Base-by-base conservation (phyloP, 2,329 filamentous ascomycete genomes). In the Oidium heveae region DNA sequence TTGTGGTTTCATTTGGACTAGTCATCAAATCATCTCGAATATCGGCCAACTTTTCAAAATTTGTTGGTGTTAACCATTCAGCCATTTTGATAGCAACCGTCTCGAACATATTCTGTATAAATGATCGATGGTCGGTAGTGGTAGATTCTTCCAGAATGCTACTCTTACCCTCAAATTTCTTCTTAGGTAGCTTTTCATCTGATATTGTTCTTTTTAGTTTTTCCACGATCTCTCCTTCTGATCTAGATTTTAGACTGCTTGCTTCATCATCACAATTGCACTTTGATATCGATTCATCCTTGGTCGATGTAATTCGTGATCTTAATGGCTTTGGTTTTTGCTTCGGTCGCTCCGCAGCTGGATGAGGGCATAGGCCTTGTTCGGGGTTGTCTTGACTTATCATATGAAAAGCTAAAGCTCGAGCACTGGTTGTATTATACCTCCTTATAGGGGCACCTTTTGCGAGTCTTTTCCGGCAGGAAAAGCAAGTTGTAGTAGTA, bases 311-410 rank as follows among this genome's bases (percentile, higher is more conserved):
- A 4, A 54, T 18, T 39, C 41, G 50, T 28, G 52, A 49, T 15
- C 43, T 43, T 18, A 34, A 53, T 16, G 7, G 24, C 46, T 22
- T 20, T 3, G 47, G 28, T 20, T 57, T 57, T 12, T 56, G 37
- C 12, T 32, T 12, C 24, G 59, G 57, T 32, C 53, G 54, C 13
- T 55, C 56, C 4, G 57, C 57, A 13, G 56, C 58, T 50, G 57
- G 55, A 55, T 65, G 57, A 37, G 70, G 70, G 61, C 86, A 94
- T 0, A 94, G 69, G 2, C 76, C 77, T 56, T 69, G 72, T 58
- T 85, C 79, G 0, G 86, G 79, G 59, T 91, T 78, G 61, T 88
- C 83, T 63, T 86, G 80, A 62, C 82, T 84, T 10, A 86, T 85
- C 53, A 94, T 73, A 62, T 84, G 85, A 55, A 85, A 76, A 13